Conservation (phyloP, 1,284 basidiomycete species). For the Leccinum angustisporum region DNA sequence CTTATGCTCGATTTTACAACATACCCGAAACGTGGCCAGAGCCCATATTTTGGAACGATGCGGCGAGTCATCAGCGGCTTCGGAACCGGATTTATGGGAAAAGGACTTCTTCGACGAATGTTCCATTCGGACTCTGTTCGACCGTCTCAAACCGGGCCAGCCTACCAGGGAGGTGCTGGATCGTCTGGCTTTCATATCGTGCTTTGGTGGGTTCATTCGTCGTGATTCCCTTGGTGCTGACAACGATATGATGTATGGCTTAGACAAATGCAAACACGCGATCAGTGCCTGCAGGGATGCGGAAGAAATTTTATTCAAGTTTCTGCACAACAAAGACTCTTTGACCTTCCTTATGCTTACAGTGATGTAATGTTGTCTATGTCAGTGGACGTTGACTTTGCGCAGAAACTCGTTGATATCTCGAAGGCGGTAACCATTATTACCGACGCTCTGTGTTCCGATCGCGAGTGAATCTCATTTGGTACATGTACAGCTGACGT, state of each 20-base stretch:
- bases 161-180: conserved; percentile 25
- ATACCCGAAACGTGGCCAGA: conserved; percentile 28
- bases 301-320: conserved; percentile 7
- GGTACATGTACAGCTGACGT: not conserved
- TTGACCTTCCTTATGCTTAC: not conserved
- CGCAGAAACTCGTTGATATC: conserved; percentile 14
- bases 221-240: not conserved
- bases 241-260: not conserved
- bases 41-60: conserved; percentile 35
- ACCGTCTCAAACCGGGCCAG: conserved; percentile 17
- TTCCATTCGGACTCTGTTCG: conserved; percentile 20
- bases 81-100: conserved; percentile 25
- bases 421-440: conserved; percentile 19
- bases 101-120: conserved; percentile 32
- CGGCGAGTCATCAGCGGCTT: conserved; percentile 26
- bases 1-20: conserved; percentile 23
- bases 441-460: conserved; percentile 13
- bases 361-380: not conserved
- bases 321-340: conserved; percentile 16
- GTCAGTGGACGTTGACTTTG: conserved; percentile 18
- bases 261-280: conserved; percentile 21
- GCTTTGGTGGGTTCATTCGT: conserved; percentile 22
- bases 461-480: conserved; percentile 12
- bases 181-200: conserved; percentile 33
- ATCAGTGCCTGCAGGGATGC: conserved; percentile 3